Evolutionary conservation across 2,329 filamentous ascomycete genomes (phyloP), one percentile per base, ranked within the genome.

Genomic region (Aaosphaeria pasadenensis): DNA sequence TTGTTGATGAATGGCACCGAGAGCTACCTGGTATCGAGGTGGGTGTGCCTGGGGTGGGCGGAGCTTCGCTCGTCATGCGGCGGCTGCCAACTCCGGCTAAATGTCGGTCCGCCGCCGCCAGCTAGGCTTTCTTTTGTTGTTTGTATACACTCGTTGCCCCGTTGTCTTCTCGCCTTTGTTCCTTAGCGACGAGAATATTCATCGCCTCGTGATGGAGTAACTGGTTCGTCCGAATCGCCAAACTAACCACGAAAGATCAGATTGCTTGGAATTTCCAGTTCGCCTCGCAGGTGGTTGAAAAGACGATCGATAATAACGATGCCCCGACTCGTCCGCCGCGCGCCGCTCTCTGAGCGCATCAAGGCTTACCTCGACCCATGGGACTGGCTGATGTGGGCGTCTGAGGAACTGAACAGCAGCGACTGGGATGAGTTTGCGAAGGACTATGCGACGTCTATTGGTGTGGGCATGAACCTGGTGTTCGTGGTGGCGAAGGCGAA

Each of bases 311-410:
- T 33, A 39, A 41, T 43, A 48, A 53, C 38, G 33, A 87, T 90
- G 79, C 90, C 91, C 60, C 85, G 86, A 62, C 81, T 96, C 53
- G 85, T 99, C 59, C 90, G 94, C 67, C 85, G 84, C 61, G 84
- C 83, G 67, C 86, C 94, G 67, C 80, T 96, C 58, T 67, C 74
- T 30, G 87, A 97, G 78, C 89, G 92, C 69, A 80, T 97, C 69
- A 84, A 84, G 66, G 80, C 88, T 48, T 84, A 84, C 69, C 76
- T 96, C 50, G 92, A 97, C 64, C 90, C 89, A 3, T 86, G 88
- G 74, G 94, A 99, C 72, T 88, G 92, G 63, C 74, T 94, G 46
- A 83, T 99, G 13, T 96, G 90, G 88, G 72, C 95, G 2, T 95
- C 89, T 0, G 92, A 97, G 68, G 89, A 96, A 72, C 81, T 99